Percentiles rank a stretch among this genome's conserved stretches.
These are phyloP conservation scores for Clitopilus passeckerianus DNA, from an alignment of 768 basidiomycete species.

Conservation along the genomic window DNA sequence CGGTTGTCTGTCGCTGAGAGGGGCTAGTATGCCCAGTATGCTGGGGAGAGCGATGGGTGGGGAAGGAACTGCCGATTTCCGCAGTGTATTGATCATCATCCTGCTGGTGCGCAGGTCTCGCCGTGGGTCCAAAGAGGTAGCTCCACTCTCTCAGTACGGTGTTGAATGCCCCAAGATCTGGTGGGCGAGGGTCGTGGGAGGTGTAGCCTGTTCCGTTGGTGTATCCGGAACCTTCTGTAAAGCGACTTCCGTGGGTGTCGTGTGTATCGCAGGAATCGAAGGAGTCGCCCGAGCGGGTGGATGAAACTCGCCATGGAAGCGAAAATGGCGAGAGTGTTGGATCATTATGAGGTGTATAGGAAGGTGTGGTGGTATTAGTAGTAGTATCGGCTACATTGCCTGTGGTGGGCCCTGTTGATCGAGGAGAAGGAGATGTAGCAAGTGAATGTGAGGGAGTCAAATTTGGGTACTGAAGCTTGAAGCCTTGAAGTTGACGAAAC, in stretches of 20 bases:
- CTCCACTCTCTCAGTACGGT: constrained; percentile 64
- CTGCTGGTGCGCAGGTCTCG: constrained; percentile 19
- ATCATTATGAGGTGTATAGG: not conserved
- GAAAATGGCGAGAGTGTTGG: not conserved
- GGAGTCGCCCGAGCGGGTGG: not conserved
- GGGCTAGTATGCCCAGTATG: no score
- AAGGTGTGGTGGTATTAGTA: not conserved
- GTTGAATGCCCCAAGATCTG: constrained; percentile 70
- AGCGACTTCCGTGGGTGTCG: not conserved
- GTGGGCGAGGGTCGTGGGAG: constrained; percentile 48
- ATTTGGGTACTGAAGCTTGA: not conserved
- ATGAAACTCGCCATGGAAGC: not conserved
- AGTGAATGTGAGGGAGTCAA: not conserved
- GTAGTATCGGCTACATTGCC: not conserved
- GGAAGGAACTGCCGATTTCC: constrained; percentile 4
- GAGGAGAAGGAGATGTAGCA: not conserved
- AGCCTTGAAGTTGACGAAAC: not conserved
- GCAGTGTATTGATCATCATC: constrained; percentile 6
- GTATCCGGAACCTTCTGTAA: not conserved
- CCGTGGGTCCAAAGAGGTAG: constrained; percentile 45
- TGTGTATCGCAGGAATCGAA: not conserved
- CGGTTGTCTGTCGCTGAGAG: not conserved
- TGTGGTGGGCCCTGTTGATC: not conserved
- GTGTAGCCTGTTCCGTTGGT: constrained; percentile 35
- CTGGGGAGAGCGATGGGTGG: no score